Conservation (phyloP, 169 alveolate genomes). For the Eimeria tenella region DNA sequence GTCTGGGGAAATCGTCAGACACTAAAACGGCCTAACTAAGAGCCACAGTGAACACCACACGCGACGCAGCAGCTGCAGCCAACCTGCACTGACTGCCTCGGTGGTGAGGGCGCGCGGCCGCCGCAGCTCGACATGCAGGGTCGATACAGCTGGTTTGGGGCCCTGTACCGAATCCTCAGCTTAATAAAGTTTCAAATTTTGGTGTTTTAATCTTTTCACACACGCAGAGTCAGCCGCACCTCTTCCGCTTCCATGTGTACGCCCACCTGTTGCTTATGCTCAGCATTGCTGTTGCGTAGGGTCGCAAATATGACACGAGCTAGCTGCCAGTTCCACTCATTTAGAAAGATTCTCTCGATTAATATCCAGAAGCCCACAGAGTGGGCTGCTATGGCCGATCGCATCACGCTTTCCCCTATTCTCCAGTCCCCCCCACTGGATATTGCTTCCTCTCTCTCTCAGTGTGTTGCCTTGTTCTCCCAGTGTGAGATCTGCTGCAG, state of each 20-base stretch:
- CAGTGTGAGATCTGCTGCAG: no score
- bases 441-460: no score
- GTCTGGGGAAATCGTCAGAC: neutral
- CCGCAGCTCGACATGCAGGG: constrained; percentile 57
- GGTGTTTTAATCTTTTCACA: neutral
- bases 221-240: neutral
- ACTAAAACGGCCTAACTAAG: neutral
- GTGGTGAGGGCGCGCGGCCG: constrained; percentile 29
- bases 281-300: neutral
- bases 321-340: neutral
- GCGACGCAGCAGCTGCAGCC: neutral
- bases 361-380: neutral
- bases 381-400: no score
- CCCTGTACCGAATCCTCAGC: neutral
- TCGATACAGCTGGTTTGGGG: constrained; percentile 26
- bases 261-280: neutral
- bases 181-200: neutral
- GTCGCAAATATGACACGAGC: neutral
- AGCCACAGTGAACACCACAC: neutral
- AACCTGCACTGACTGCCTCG: neutral
- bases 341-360: neutral
- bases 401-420: no score
- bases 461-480: no score
- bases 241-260: neutral
- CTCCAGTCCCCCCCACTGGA: no score